Conservation (phyloP, 1,284 basidiomycete genomes). For the Termitomyces sp. region DNA sequence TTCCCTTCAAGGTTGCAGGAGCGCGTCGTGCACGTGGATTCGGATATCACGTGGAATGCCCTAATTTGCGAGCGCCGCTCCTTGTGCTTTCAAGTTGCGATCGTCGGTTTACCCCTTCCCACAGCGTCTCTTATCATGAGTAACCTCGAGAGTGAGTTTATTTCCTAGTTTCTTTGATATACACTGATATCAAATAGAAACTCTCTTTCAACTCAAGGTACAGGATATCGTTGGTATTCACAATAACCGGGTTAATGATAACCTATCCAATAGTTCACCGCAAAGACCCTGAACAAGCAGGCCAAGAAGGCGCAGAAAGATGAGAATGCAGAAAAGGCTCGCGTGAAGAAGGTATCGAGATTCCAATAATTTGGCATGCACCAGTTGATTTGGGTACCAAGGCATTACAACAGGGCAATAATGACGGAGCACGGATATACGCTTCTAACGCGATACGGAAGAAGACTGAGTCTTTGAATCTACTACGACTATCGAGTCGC, state of each 20-base stretch:
- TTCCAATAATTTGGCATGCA: background rate
- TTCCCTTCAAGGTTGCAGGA: background rate
- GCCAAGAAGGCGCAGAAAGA: slow-evolving; percentile 96
- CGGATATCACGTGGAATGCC: slow-evolving; percentile 7
- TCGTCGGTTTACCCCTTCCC: background rate
- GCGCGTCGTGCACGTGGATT: slow-evolving; percentile 13
- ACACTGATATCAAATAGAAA: slow-evolving; percentile 57
- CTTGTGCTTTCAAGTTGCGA: background rate
- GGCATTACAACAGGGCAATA: slow-evolving; percentile 97
- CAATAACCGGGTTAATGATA: slow-evolving; percentile 8
- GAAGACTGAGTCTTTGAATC: slow-evolving; percentile 92
- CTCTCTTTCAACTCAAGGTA: slow-evolving; percentile 93
- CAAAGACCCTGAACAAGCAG: slow-evolving; percentile 87
- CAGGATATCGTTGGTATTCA: background rate
- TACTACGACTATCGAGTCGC: slow-evolving; percentile 81
- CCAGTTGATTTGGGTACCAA: slow-evolving; percentile 30
- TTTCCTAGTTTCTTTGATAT: background rate
- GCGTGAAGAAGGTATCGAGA: slow-evolving; percentile 78
- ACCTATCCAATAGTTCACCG: slow-evolving; percentile 71
- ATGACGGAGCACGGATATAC: slow-evolving; percentile 97
- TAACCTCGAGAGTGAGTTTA: slow-evolving; percentile 80
- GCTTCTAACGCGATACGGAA: slow-evolving; percentile 98
- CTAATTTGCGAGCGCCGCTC: background rate
- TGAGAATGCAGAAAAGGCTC: slow-evolving; percentile 79
- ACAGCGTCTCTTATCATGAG: slow-evolving; percentile 51